Conservation (phyloP, 495 filamentous ascomycete genomes). For the Penicillium coprophilum region DNA sequence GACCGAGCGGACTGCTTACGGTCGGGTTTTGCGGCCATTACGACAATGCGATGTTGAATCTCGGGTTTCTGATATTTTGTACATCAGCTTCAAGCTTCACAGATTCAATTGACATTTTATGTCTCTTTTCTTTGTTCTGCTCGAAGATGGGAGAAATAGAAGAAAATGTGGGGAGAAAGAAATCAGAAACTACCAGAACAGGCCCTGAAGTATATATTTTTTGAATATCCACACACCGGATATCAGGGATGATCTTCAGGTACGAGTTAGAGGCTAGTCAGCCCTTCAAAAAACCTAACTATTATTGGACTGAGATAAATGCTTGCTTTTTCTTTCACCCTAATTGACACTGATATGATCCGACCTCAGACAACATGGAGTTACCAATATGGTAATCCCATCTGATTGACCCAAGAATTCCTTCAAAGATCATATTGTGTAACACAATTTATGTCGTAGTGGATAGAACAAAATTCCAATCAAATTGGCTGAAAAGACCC, state of each 20-base stretch:
- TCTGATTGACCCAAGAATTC: neutral
- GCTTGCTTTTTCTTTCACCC: neutral
- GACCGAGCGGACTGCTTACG: slow-evolving; percentile 2
- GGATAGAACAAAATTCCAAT: neutral
- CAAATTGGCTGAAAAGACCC: neutral
- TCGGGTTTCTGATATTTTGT: neutral
- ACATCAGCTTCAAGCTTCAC: neutral
- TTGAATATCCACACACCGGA: neutral
- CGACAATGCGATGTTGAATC: too few relatives aligned
- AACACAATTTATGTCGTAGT: too few relatives aligned
- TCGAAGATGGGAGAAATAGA: neutral
- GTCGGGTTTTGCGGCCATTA: too few relatives aligned
- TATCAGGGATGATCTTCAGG: neutral
- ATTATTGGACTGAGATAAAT: neutral
- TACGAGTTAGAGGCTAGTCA: neutral
- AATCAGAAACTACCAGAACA: too few relatives aligned
- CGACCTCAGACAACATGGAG: too few relatives aligned
- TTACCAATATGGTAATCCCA: neutral
- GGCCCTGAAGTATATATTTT: too few relatives aligned
- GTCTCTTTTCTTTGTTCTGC: neutral
- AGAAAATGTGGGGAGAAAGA: neutral
- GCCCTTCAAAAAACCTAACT: neutral
- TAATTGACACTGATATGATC: neutral
- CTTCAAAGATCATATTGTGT: neutral
- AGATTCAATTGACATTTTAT: neutral